Base-by-base conservation (phyloP, 768 basidiomycete genomes). In the Rhizopogon vinicolor region DNA sequence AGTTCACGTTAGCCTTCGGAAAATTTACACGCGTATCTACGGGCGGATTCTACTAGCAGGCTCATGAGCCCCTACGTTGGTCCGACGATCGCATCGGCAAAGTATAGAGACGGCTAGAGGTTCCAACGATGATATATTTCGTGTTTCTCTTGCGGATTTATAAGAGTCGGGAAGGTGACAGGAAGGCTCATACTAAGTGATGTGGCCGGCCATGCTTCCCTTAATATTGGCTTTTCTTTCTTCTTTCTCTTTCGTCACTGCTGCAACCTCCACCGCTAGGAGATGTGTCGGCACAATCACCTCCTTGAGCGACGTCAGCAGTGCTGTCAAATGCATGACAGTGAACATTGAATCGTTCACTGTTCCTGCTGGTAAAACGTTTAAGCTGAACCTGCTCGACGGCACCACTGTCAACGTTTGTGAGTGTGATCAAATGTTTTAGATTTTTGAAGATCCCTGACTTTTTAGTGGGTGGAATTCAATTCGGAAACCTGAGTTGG, bases 371-470 rank as follows among this genome's bases (percentile, higher is more conserved):
- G 83, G 82, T 13, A 49, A 78, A 66, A 76, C 73, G 0, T 74
- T 86, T 62, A 72, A 69, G 14, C 74, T 87, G 31, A 59, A 65
- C 18, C 71, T 86, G 35, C 55, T 72, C 41, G 60, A 66, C 25
- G 80, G 80, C 5, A 78, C 83, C 2, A 83, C 75, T 4, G 85
- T 87, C 56, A 85, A 79, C 48, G 67, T 87, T 68, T 66, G 84
- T 84, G 59, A 63, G 80, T 69, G 18, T 29, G 25, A 37, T n/a
- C 33, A 9, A 5, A 8, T 43, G 5, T 10, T 14, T 28, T 10
- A 14, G 13, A n/a, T 25, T 8, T 59, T 18, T 31, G 31, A 0
- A 18, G 12, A 41, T 13, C 3, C 31, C 39, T 52, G 40, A 56
- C 39, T 51, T 28, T 41, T n/a, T 31, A 85, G 82, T 74, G 57